These are phyloP conservation scores for Sphagnum tenellum DNA, from an alignment of 225 moss, liverwort and hornwort genomes.

Conservation along the genomic window DNA sequence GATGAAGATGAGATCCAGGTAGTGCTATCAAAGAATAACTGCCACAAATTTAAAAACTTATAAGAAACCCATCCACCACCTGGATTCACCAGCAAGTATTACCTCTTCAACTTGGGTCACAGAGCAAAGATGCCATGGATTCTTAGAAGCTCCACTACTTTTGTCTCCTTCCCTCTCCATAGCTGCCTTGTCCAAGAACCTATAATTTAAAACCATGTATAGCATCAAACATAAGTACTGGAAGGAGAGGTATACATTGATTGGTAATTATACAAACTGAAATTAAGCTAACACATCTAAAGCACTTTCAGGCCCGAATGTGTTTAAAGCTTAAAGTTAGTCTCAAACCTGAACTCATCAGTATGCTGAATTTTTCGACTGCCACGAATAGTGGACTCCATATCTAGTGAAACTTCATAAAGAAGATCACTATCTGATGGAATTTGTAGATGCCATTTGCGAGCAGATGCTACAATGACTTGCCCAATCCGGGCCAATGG, in stretches of 20 bases:
- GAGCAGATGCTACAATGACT: slow-evolving; percentile 27
- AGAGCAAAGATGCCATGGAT: slow-evolving; percentile 15
- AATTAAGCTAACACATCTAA: too few species aligned
- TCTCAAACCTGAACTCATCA: slow-evolving; percentile 27
- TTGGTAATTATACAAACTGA: not conserved
- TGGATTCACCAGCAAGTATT: not conserved
- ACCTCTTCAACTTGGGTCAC: slow-evolving; percentile 24
- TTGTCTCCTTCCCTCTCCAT: slow-evolving; percentile 3
- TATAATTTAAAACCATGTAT: not conserved
- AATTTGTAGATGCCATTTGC: slow-evolving; percentile 25
- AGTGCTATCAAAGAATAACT: too few species aligned
- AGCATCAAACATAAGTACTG: not conserved
- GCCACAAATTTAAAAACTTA: too few species aligned
- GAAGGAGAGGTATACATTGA: not conserved
- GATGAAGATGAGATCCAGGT: too few species aligned
- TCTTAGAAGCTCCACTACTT: not conserved
- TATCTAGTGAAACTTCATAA: slow-evolving; percentile 33
- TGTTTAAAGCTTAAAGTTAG: too few species aligned
- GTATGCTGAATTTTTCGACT: slow-evolving; percentile 48
- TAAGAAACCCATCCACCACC: too few species aligned
- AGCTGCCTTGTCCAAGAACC: slow-evolving; percentile 17
- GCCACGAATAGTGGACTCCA: slow-evolving; percentile 34
- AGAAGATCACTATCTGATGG: slow-evolving; percentile 16
- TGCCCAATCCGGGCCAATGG: slow-evolving; percentile 42
- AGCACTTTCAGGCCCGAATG: too few species aligned